These are phyloP conservation scores for Colletotrichum godetiae DNA, from an alignment of 2,329 filamentous ascomycete species.

Conservation along the genomic window DNA sequence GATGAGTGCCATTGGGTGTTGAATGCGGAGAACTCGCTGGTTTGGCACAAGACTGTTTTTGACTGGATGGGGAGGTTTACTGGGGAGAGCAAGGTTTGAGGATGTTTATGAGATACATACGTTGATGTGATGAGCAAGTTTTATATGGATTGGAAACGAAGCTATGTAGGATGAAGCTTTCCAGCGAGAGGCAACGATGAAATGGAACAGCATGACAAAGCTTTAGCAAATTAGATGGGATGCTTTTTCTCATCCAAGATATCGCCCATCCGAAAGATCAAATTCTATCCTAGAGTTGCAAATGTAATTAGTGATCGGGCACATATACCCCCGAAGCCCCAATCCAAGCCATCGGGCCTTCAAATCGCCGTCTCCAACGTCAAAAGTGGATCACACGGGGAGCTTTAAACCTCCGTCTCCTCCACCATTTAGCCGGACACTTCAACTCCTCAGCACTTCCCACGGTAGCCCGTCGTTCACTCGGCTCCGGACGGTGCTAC, in stretches of 20 bases:
- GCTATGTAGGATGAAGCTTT: background rate
- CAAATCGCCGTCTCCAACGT: background rate
- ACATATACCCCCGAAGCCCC: background rate
- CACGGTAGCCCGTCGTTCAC: background rate
- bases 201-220: background rate
- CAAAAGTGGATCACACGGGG: background rate
- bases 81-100: background rate
- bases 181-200: background rate
- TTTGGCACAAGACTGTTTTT: slow-evolving; percentile 76
- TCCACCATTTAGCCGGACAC: background rate
- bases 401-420: slow-evolving; percentile 12
- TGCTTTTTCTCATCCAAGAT: background rate
- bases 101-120: background rate
- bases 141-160: too few species aligned
- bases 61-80: slow-evolving; percentile 72
- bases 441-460: background rate
- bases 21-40: slow-evolving; percentile 74
- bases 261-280: background rate
- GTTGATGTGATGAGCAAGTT: too few species aligned
- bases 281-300: background rate
- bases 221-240: background rate
- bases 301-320: background rate
- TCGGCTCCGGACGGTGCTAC: slow-evolving; percentile 11
- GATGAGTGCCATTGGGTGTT: slow-evolving; percentile 80
- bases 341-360: background rate